Base-by-base conservation (phyloP, 179 eudicot species). In the Dionaea muscipula region DNA sequence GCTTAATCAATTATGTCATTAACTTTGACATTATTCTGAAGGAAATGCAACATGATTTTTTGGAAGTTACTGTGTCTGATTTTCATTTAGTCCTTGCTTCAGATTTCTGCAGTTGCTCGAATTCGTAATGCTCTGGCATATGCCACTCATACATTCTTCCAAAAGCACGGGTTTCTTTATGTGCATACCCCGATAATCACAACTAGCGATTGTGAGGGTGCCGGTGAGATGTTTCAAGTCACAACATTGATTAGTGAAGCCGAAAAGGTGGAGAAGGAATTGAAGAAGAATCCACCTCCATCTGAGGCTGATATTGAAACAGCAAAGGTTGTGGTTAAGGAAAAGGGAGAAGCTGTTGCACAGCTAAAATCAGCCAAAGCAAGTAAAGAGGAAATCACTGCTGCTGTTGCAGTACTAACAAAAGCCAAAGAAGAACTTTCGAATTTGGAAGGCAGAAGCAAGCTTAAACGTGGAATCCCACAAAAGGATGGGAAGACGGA, bases 171-270 rank as follows among this genome's bases (percentile, higher is more conserved):
- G 20, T 86, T 86, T 69, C 60, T 84, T 18, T 86, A 86, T 53
- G 53, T 90, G 6, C 97, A 86, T 44, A 90, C 97, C 38, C 97
- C 97, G 6, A 90, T 90, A 19, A 70, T 90, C 62, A 86, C 95
- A 47, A 90, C 97, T 22, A 90, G 97, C 66, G 97, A 90, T 62
- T 90, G 97, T 73, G 97, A 90, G 79, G 97, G 97, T 21, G 95
- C 97, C 26, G 97, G 97, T 27, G 97, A 90, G 78, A 86, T 86
- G 95, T 90, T 90, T 67, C 97, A 90, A 78, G 95, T 86, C 37
- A 86, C 97, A 24, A 83, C 95, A 14, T 59, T 90, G 66, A 74
- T 90, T 47, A 83, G 25, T 16, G 95, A 83, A 31, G 74, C 84
- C 0, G 97, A 86, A n/a, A 86, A 51, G 68, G 26, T 80, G 39